A percentile compares a stretch with the other conserved stretches of the same genome.
Evolutionary conservation across 129 eudicot genomes (phyloP).

Genomic region (Solidago caesia): DNA sequence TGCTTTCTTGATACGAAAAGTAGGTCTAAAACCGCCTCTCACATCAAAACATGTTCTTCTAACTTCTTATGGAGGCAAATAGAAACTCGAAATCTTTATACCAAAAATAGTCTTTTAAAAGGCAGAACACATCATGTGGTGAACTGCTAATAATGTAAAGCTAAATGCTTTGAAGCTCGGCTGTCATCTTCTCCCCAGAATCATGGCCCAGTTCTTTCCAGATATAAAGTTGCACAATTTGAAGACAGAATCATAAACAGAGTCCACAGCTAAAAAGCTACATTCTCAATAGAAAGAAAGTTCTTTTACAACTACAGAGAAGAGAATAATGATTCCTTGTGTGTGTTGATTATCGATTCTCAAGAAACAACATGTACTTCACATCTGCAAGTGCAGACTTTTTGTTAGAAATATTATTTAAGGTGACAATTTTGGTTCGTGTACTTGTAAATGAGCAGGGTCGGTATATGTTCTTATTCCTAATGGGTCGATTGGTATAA

Average conservation of each 20-base stretch:
- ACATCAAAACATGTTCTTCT: neutral
- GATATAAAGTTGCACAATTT: slow-evolving; percentile 23
- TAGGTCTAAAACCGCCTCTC: no score
- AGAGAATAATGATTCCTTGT: neutral
- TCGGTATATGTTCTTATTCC: neutral
- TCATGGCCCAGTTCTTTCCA: slow-evolving; percentile 22
- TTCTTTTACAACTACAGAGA: neutral
- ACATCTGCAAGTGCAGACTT: neutral
- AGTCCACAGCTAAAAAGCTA: slow-evolving; percentile 25
- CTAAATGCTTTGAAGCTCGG: slow-evolving; percentile 14
- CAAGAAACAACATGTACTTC: neutral
- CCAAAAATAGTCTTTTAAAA: neutral
- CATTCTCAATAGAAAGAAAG: neutral
- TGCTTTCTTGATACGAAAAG: no score
- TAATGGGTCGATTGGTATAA: no score
- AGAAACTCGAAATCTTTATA: neutral
- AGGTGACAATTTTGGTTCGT: neutral
- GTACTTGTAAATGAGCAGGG: neutral
- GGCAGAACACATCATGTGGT: slow-evolving; percentile 3
- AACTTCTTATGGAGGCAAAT: neutral
- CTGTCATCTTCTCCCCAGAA: slow-evolving; percentile 19
- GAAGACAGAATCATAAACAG: slow-evolving; percentile 22
- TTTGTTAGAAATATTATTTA: neutral
- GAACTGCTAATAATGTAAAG: slow-evolving; percentile 15
- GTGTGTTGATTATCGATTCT: neutral